A percentile compares a stretch with the other conserved stretches of the same genome.
phyloP scores from a whole-genome alignment of 75 land plant genomes.

The Chamaecyparis obtusa region DNA sequence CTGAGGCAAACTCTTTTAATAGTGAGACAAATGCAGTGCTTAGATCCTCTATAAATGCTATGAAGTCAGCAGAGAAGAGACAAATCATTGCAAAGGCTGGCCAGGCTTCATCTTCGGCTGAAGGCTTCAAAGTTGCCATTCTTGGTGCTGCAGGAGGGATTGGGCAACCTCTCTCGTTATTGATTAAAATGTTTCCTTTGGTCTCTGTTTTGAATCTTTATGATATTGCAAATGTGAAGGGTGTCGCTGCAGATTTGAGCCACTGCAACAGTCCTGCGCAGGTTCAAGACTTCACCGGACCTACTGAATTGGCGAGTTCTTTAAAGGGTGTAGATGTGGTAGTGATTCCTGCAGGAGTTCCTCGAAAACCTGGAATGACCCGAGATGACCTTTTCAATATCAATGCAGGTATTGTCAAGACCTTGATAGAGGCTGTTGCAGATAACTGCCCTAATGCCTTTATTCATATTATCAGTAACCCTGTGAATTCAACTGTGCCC shows the following conservation, averaged over 20 bases:
- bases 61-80: background rate
- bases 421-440: conserved; percentile 15
- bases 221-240: conserved; percentile 92
- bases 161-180: conserved; percentile 86
- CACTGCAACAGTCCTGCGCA: conserved; percentile 91
- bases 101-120: conserved; percentile 17
- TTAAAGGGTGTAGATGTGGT: conserved; percentile 47
- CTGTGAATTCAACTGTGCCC: conserved; percentile 51
- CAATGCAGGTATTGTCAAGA: conserved; percentile 24
- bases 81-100: background rate
- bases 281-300: conserved; percentile 74
- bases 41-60: background rate
- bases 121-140: conserved; percentile 46
- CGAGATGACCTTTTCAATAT: conserved; percentile 27
- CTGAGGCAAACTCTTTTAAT: background rate
- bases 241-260: conserved; percentile 93
- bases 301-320: conserved; percentile 40
- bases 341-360: conserved; percentile 27
- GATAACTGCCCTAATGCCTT: conserved; percentile 21
- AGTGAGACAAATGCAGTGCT: background rate
- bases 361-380: conserved; percentile 20
- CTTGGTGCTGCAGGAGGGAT: conserved; percentile 99
- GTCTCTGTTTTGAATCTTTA: conserved; percentile 92
- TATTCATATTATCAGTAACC: conserved; percentile 50
- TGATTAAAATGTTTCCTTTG: conserved; percentile 90